A percentile compares a stretch with the other conserved stretches of the same genome.
These are phyloP conservation scores for Fusarium irregulare DNA, from an alignment of 2,329 filamentous ascomycete genomes.

Conservation along the genomic window DNA sequence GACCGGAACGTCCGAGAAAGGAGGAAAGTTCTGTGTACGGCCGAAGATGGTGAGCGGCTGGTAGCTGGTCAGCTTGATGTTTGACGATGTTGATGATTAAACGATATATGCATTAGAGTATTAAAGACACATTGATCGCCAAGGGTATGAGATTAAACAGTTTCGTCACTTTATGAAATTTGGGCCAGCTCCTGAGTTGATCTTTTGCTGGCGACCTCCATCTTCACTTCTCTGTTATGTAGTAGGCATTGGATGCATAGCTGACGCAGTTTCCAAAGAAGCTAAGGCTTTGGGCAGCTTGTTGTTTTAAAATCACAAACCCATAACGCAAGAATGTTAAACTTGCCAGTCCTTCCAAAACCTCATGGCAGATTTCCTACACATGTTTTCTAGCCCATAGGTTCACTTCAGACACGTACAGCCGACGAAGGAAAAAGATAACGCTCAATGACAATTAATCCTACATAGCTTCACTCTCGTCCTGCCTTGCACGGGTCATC, in stretches of 20 bases:
- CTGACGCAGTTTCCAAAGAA: background rate
- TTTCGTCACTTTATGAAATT: background rate
- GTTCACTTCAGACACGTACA: background rate
- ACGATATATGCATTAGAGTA: background rate
- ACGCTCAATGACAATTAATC: conserved; percentile 22
- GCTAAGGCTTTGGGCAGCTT: background rate
- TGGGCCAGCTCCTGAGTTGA: background rate
- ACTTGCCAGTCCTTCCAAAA: conserved; percentile 12
- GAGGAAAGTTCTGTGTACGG: conserved; percentile 39
- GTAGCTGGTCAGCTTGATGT: background rate
- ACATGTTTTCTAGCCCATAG: background rate
- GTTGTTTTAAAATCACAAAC: background rate
- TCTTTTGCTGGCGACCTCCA: background rate
- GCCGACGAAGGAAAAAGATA: conserved; percentile 1
- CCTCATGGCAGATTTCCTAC: conserved; percentile 5
- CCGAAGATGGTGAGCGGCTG: conserved; percentile 28
- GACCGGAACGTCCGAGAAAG: conserved; percentile 37
- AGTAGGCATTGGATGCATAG: background rate
- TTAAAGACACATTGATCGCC: background rate
- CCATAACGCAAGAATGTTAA: background rate
- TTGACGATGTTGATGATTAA: background rate
- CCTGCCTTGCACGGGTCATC: background rate
- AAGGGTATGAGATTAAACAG: background rate
- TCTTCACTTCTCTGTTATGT: background rate
- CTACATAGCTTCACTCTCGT: background rate